A percentile compares a stretch with the other conserved stretches of the same genome.
These are phyloP conservation scores for Solanum ossicruentum DNA, from an alignment of 257 asterid species.

Conservation along the genomic window DNA sequence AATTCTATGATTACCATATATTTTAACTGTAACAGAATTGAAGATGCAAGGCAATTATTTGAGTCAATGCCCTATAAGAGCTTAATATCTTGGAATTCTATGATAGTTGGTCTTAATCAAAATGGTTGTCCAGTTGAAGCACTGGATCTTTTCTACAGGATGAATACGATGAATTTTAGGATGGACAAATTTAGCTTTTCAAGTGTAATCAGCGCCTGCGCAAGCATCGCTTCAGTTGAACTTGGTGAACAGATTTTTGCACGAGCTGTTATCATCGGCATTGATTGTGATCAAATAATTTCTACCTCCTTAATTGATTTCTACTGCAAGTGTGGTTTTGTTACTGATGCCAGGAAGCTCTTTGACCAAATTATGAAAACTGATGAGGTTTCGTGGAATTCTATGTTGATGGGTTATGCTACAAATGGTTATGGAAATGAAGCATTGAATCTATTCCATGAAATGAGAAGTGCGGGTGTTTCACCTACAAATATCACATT, in stretches of 20 bases:
- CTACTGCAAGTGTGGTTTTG: constrained; percentile 73
- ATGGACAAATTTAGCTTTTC: constrained; percentile 55
- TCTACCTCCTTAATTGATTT: constrained; percentile 63
- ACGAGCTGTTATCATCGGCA: constrained; percentile 46
- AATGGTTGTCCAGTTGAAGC: constrained; percentile 66
- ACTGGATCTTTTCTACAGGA: constrained; percentile 42
- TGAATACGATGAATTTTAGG: constrained; percentile 38
- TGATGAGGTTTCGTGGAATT: constrained; percentile 69
- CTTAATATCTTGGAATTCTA: constrained; percentile 87
- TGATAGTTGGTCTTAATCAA: constrained; percentile 69
- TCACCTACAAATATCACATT: constrained; percentile 51
- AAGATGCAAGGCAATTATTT: constrained; percentile 58
- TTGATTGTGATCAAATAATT: constrained; percentile 46
- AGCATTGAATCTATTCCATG: constrained; percentile 50
- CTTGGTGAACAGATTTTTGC: constrained; percentile 77
- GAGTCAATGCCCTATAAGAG: constrained; percentile 37
- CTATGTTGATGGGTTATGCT: constrained; percentile 91
- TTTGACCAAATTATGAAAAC: constrained; percentile 37
- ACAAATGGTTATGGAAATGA: constrained; percentile 63
- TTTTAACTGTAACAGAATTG: constrained; percentile 48
- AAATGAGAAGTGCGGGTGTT: constrained; percentile 41
- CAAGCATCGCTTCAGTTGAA: constrained; percentile 53
- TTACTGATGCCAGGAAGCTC: constrained; percentile 35
- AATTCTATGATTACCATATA: constrained; percentile 71
- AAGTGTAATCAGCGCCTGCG: constrained; percentile 70